phyloP scores from a whole-genome alignment of 441 rosid genomes.

The Brassica hybrid region DNA sequence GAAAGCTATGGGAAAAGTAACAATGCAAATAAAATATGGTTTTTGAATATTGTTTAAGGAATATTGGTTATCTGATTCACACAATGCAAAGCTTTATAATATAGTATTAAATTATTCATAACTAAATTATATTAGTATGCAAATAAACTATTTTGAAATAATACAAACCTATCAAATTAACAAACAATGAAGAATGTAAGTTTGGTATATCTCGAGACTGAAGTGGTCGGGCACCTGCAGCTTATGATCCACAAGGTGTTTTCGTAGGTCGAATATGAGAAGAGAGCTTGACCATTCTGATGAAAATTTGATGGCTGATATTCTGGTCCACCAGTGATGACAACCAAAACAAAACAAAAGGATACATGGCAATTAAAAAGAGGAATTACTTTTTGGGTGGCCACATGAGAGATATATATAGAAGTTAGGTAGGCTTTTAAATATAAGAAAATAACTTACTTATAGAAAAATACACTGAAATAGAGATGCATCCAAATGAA shows the following conservation, averaged over 20 bases:
- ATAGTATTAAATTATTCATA: background rate
- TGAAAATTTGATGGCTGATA: background rate
- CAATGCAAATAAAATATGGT: background rate
- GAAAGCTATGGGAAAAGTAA: background rate
- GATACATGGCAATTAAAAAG: background rate
- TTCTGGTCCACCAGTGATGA: background rate
- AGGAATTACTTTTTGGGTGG: background rate
- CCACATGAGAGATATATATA: background rate
- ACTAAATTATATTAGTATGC: background rate
- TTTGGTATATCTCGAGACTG: background rate
- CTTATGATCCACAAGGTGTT: conserved; percentile 13
- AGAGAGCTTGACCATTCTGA: conserved; percentile 7
- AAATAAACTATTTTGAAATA: background rate
- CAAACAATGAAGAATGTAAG: background rate
- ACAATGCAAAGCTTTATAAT: background rate
- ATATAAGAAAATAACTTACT: background rate
- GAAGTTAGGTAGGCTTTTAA: background rate
- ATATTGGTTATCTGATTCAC: no score
- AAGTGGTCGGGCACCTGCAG: conserved; percentile 1
- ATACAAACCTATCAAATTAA: conserved; percentile 18
- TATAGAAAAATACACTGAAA: background rate
- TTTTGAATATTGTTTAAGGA: background rate
- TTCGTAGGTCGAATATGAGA: conserved; percentile 9
- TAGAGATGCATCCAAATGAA: conserved; percentile 1
- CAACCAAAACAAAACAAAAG: background rate